These are phyloP conservation scores for Lipomyces oligophaga DNA, from an alignment of 805 yeast species.

Conservation along the genomic window DNA sequence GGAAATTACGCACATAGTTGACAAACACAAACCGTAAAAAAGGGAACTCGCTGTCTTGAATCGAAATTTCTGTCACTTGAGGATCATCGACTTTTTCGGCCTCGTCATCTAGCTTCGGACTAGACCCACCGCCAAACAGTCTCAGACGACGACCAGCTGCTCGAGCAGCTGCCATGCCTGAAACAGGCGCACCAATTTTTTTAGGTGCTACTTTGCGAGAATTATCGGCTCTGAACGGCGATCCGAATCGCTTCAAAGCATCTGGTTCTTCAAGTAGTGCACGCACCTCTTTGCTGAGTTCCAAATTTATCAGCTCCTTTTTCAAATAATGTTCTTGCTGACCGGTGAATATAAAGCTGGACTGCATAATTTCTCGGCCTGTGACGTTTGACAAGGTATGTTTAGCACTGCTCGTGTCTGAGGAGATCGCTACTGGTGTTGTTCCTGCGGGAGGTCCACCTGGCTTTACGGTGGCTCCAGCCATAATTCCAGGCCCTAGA, in stretches of 20 bases:
- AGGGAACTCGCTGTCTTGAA: conserved; percentile 52
- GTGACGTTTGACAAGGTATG: no score
- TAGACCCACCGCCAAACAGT: neutral
- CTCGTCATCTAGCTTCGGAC: neutral
- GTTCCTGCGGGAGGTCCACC: no score
- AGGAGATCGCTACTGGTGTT: no score
- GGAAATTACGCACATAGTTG: conserved; percentile 64
- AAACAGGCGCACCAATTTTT: neutral
- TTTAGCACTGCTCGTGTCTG: no score
- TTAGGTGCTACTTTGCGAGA: neutral
- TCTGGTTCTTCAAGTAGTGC: conserved; percentile 53
- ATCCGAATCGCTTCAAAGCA: conserved; percentile 68
- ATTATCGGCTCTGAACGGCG: conserved; percentile 55
- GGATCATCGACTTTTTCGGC: neutral
- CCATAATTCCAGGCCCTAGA: no score
- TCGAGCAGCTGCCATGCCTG: neutral
- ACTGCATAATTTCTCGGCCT: no score
- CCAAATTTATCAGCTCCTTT: conserved; percentile 65
- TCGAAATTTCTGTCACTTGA: conserved; percentile 15
- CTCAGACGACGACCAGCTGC: neutral
- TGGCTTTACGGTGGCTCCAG: no score
- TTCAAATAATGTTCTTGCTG: conserved; percentile 84
- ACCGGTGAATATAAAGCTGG: conserved; percentile 44
- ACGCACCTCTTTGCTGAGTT: conserved; percentile 63
- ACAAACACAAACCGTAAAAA: conserved; percentile 62